Evolutionary conservation across 768 basidiomycete species (phyloP).

Genomic region (Nidula microcarpa): DNA sequence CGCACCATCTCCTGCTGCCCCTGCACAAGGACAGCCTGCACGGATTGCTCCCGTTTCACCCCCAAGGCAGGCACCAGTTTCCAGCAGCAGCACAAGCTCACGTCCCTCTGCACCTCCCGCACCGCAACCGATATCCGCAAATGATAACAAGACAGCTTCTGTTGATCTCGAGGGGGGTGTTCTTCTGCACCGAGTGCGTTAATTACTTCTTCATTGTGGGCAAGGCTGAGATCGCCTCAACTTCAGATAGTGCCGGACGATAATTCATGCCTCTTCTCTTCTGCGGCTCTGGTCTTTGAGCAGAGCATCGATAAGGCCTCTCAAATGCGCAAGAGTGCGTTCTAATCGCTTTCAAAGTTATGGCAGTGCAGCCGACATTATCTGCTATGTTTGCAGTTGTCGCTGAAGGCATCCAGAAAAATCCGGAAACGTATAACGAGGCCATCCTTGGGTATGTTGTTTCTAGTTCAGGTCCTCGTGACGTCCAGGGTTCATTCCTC

Average conservation of each 20-base stretch:
- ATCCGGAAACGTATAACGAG: conserved; percentile 75
- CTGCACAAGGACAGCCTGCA: not conserved
- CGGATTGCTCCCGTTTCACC: conserved; percentile 10
- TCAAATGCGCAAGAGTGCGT: conserved; percentile 69
- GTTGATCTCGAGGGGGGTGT: conserved; percentile 62
- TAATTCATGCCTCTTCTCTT: conserved; percentile 92
- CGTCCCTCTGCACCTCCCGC: conserved; percentile 2
- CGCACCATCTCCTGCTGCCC: conserved; percentile 9
- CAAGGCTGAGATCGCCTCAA: not conserved
- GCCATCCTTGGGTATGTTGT: conserved; percentile 75
- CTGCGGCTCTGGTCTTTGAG: conserved; percentile 81
- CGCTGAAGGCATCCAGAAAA: conserved; percentile 71
- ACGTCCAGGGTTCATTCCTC: not conserved
- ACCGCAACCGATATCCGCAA: conserved; percentile 11
- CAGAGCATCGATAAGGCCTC: conserved; percentile 73
- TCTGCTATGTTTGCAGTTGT: conserved; percentile 50
- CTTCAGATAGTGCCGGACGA: conserved; percentile 89
- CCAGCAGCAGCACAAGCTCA: conserved; percentile 4
- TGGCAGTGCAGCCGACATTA: no score
- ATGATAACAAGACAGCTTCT: conserved; percentile 42
- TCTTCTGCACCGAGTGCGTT: conserved; percentile 67
- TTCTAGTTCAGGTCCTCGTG: not conserved
- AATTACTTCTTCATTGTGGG: not conserved
- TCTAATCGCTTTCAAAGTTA: no score
- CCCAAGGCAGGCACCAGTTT: conserved; percentile 1